These are phyloP conservation scores for Alternaria burnsii DNA, from an alignment of 2,329 filamentous ascomycete genomes.

Conservation along the genomic window DNA sequence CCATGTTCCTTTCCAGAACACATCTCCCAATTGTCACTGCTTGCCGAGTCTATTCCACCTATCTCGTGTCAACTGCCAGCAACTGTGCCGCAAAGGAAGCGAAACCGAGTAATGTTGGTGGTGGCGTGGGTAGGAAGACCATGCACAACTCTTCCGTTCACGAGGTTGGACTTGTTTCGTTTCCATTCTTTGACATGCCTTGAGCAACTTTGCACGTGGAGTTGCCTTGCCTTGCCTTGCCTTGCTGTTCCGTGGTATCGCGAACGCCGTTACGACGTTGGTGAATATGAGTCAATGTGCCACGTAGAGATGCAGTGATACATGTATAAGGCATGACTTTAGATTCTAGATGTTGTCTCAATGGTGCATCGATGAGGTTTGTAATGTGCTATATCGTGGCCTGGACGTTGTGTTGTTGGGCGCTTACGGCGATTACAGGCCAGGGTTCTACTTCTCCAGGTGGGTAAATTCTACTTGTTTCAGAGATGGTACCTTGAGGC, in stretches of 20 bases:
- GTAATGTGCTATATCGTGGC: neutral
- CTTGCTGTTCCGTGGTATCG: neutral
- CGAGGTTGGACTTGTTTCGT: neutral
- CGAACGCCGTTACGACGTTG: neutral
- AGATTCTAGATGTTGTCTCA: no score
- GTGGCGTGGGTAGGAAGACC: neutral
- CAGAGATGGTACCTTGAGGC: neutral
- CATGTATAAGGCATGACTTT: neutral
- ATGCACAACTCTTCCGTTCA: conserved; percentile 1
- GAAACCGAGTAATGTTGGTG: conserved; percentile 4
- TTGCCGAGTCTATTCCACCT: neutral
- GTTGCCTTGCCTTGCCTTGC: conserved; percentile 5
- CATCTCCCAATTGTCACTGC: neutral
- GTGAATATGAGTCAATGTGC: neutral
- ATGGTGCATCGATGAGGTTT: neutral
- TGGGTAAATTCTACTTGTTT: neutral
- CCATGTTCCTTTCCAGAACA: neutral
- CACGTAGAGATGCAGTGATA: neutral
- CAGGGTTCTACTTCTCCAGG: neutral
- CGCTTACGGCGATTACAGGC: conserved; percentile 4
- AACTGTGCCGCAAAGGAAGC: conserved; percentile 4
- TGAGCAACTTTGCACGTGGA: neutral
- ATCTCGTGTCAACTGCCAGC: neutral
- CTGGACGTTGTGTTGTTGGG: neutral
- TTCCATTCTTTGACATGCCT: neutral